A percentile compares a stretch with the other conserved stretches of the same genome.
phyloP scores from a whole-genome alignment of 2,329 filamentous ascomycete species.

The Juglanconis juglandina region DNA sequence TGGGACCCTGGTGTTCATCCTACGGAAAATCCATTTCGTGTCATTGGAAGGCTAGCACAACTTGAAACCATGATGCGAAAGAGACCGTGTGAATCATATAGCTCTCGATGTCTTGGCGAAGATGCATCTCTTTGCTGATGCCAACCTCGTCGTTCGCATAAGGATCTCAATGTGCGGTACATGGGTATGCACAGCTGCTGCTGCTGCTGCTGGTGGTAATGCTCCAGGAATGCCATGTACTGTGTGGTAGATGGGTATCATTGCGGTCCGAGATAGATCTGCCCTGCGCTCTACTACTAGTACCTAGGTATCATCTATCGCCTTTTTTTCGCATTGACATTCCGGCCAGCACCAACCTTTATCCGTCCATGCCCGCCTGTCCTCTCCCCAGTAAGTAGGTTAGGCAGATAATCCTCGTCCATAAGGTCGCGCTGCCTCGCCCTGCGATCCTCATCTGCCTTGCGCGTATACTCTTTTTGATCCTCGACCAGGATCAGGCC shows the following conservation, averaged over 20 bases:
- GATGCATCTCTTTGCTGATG: neutral
- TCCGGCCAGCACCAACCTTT: conserved; percentile 79
- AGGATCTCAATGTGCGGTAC: too few species aligned
- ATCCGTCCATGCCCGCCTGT: conserved; percentile 62
- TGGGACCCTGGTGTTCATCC: neutral
- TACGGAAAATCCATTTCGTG: neutral
- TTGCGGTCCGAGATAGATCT: too few species aligned
- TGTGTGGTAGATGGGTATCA: too few species aligned
- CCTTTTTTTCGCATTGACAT: conserved; percentile 75
- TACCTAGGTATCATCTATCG: conserved; percentile 30
- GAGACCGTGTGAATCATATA: neutral
- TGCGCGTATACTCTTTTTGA: conserved; percentile 83
- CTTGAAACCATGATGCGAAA: neutral
- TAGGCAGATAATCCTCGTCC: conserved; percentile 90
- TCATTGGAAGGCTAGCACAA: neutral
- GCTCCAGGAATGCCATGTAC: too few species aligned
- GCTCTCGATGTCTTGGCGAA: neutral
- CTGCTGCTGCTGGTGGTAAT: too few species aligned
- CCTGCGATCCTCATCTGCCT: conserved; percentile 61
- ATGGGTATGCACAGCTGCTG: too few species aligned
- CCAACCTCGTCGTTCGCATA: too few species aligned
- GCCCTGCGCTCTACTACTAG: neutral
- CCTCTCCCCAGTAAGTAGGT: conserved; percentile 78
- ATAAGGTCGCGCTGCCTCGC: conserved; percentile 76
- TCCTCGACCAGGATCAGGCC: conserved; percentile 86